These are phyloP conservation scores for Hypoxylon sp. DNA, from an alignment of 2,329 filamentous ascomycete genomes.

Conservation along the genomic window DNA sequence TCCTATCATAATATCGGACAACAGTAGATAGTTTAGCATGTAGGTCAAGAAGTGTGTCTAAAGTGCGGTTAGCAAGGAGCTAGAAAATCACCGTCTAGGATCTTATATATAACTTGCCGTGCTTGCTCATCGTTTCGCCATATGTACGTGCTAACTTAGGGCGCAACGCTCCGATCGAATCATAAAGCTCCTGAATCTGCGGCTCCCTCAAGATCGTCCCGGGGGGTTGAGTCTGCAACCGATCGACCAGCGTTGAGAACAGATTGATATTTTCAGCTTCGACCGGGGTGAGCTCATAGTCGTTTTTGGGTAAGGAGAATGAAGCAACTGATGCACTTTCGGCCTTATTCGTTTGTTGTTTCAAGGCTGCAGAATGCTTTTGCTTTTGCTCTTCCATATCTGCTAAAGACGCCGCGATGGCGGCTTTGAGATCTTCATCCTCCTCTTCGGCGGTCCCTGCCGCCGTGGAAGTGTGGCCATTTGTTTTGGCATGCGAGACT, in stretches of 20 bases:
- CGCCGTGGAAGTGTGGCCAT: slow-evolving; percentile 54
- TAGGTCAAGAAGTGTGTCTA: slow-evolving; percentile 92
- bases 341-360: slow-evolving; percentile 77
- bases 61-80: slow-evolving; percentile 53
- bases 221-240: slow-evolving; percentile 93
- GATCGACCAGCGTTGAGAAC: slow-evolving; percentile 93
- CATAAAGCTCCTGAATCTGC: slow-evolving; percentile 97
- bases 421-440: slow-evolving; percentile 92
- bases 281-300: slow-evolving; percentile 92
- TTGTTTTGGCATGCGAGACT: slow-evolving; percentile 54
- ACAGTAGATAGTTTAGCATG: slow-evolving; percentile 97
- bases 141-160: slow-evolving; percentile 96
- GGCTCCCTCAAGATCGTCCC: slow-evolving; percentile 97
- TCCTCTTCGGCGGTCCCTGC: slow-evolving; percentile 80
- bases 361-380: slow-evolving; percentile 85
- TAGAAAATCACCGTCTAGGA: neutral
- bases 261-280: slow-evolving; percentile 98
- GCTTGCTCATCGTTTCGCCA: slow-evolving; percentile 99
- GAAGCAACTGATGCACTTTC: slow-evolving; percentile 65
- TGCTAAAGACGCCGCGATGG: slow-evolving; percentile 92
- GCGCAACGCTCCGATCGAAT: slow-evolving; percentile 92
- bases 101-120: slow-evolving; percentile 72
- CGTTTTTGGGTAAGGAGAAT: slow-evolving; percentile 81
- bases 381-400: slow-evolving; percentile 99
- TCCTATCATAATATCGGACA: slow-evolving; percentile 96